Evolutionary conservation across 106 monocot genomes (phyloP).

Genomic region (Dactylorhiza incarnata): DNA sequence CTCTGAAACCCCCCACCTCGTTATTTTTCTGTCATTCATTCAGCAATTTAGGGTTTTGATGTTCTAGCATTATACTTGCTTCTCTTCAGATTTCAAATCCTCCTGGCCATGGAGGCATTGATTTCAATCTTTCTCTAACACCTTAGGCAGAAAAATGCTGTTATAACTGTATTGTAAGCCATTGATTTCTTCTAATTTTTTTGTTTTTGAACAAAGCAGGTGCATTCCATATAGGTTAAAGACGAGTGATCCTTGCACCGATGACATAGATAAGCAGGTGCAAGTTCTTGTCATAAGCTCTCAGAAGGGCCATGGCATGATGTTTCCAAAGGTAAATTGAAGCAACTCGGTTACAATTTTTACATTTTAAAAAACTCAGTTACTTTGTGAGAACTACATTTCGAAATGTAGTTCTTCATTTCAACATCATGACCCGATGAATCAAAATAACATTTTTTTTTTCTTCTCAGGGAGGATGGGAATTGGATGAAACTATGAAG

Average conservation of each 20-base stretch:
- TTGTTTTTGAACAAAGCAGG: slow-evolving; percentile 16
- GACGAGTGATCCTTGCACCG: neutral
- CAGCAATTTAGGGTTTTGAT: neutral
- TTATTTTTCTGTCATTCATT: neutral
- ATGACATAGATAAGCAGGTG: slow-evolving; percentile 22
- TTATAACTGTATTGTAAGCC: neutral
- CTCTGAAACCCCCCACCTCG: neutral
- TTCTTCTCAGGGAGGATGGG: slow-evolving; percentile 48
- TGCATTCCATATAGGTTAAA: slow-evolving; percentile 63
- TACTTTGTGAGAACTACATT: neutral
- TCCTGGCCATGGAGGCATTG: neutral
- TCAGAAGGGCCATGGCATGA: slow-evolving; percentile 52
- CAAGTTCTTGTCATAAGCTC: slow-evolving; percentile 69
- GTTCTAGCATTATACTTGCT: neutral
- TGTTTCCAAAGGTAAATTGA: slow-evolving; percentile 67
- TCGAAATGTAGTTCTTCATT: neutral
- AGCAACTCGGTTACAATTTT: neutral
- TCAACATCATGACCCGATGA: neutral
- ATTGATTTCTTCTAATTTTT: slow-evolving; percentile 3
- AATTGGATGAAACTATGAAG: slow-evolving; percentile 34
- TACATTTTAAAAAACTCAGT: neutral
- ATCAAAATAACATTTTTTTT: neutral
- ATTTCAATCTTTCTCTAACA: neutral
- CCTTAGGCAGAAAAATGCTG: neutral
- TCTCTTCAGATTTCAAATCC: neutral